Base-by-base conservation (phyloP, 2,329 filamentous ascomycete species). In the Scedosporium aurantiacum region DNA sequence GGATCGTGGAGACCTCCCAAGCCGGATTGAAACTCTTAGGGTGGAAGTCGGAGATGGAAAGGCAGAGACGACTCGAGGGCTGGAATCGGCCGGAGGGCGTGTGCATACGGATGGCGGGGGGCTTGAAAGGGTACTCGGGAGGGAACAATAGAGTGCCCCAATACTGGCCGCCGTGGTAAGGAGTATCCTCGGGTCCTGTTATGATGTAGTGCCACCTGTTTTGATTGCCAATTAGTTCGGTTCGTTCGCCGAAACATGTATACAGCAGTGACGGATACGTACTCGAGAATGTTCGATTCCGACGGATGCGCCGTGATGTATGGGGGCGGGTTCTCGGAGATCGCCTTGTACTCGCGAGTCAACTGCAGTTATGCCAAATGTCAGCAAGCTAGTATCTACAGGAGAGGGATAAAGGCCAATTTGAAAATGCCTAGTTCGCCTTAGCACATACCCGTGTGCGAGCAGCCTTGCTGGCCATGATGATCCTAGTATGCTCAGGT, bases 31-130 rank as follows among this genome's bases (percentile, higher is more conserved):
- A 99, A 28, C 89, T 93, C 74, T 96, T 96, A 3, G 94, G 94
- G 72, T 99, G 94, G 76, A 97, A 99, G 72, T 99, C 94, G 68
- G 88, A 93, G 69, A 99, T 99, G 70, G 90, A 95, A 57, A 99
- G 87, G 70, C 94, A 99, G 23, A 99, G 84, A 58, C 94, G 85
- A 14, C 91, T 92, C 1, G 89, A 94, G 2, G 92, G 91, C 72
- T 96, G 91, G 77, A 99, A 99, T 70, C 94, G 90, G 63, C 94
- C 94, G 12, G 88, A 93, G 1, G 94, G 94, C 0, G 94, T 99
- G 79, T 97, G 94, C 94, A 99, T 99, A 71, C 93, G 91, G 74
- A 99, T 99, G 2, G 94, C 91, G 4, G 94, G 94, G 37, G 94
- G 94, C 12, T 92, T 93, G 75, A 97, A 99, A 27, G 94, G 94